A percentile compares a stretch with the other conserved stretches of the same genome.
Conservation (phyloP, 352 stramenopile species). For the Thalassiosira livingstoniorum region DNA sequence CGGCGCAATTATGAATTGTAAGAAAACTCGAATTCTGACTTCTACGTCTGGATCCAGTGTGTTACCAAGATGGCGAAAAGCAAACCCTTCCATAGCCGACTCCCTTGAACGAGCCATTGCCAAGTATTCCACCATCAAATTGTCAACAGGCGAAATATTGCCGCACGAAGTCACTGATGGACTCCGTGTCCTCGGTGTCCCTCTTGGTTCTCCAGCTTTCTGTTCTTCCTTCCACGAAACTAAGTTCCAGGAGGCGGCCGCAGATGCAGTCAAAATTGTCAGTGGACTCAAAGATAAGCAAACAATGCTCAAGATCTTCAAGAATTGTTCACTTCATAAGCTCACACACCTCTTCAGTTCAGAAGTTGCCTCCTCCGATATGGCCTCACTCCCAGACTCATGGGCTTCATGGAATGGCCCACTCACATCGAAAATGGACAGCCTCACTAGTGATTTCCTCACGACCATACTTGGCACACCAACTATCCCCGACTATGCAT, state of each 20-base stretch:
- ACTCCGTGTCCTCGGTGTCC: background rate
- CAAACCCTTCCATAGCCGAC: background rate
- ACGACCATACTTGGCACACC: background rate
- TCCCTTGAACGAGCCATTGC: background rate
- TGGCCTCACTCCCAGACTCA: background rate
- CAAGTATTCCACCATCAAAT: background rate
- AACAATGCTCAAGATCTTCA: background rate
- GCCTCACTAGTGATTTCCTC: background rate
- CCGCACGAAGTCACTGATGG: background rate
- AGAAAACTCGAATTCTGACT: background rate
- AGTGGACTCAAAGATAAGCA: background rate
- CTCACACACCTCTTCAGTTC: background rate
- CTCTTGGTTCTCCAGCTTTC: background rate
- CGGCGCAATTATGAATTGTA: background rate
- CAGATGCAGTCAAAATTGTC: background rate
- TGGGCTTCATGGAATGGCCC: background rate
- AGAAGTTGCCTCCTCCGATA: background rate
- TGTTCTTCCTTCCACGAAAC: background rate
- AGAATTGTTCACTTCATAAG: background rate
- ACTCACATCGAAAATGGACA: no score
- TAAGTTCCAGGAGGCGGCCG: background rate
- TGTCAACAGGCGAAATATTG: background rate
- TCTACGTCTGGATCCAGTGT: background rate
- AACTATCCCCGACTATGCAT: background rate
- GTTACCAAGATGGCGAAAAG: background rate